Evolutionary conservation across 2,329 filamentous ascomycete species (phyloP).

Genomic region (Arthrobotrys musiformis): DNA sequence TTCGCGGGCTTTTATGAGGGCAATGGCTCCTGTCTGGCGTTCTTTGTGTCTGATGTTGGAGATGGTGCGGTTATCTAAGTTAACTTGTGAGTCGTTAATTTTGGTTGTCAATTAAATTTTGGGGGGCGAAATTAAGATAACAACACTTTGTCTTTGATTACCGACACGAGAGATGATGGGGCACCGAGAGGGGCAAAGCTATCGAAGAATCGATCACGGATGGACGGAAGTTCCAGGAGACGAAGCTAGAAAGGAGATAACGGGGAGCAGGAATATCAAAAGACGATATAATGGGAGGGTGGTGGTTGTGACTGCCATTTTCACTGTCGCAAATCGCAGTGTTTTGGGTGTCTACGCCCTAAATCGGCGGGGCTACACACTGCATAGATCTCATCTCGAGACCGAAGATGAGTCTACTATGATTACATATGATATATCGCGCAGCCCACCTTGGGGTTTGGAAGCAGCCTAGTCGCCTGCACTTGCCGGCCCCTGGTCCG

Average conservation of each 20-base stretch:
- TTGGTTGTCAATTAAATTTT: background rate
- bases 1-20: background rate
- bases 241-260: background rate
- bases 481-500: constrained; percentile 1
- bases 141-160: constrained; percentile 41
- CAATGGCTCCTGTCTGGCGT: background rate
- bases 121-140: constrained; percentile 28
- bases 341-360: constrained; percentile 25
- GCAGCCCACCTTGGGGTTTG: constrained; percentile 22
- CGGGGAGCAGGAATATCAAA: background rate
- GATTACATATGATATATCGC: constrained; percentile 43
- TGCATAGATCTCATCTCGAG: constrained; percentile 28
- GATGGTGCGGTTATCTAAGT: background rate
- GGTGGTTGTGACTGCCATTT: constrained; percentile 54
- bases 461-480: constrained; percentile 11
- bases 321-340: constrained; percentile 20
- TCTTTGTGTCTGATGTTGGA: background rate
- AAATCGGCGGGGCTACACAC: constrained; percentile 25
- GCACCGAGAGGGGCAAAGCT: constrained; percentile 34
- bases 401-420: constrained; percentile 18
- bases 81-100: background rate
- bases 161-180: constrained; percentile 1
- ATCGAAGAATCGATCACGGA: background rate
- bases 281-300: constrained; percentile 19
- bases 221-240: background rate